Percentiles rank a stretch among this genome's conserved stretches.
Evolutionary conservation across 139 green algal genomes (phyloP).

Genomic region (Chlorella sp.): DNA sequence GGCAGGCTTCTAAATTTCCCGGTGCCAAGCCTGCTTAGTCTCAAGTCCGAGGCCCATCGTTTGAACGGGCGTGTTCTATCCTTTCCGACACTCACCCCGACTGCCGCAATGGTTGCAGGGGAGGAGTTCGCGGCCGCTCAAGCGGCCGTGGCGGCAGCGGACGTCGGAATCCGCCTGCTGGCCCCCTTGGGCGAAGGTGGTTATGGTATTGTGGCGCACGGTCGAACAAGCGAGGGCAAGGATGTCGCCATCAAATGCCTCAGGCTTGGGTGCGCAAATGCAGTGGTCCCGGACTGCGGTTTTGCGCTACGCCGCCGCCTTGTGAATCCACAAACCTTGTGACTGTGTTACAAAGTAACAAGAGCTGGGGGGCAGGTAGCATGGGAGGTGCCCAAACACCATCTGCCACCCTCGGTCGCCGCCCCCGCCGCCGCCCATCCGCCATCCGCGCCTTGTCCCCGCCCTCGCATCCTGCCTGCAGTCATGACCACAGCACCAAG

Average conservation of each 20-base stretch:
- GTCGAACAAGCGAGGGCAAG: not conserved
- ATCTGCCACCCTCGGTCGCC: not conserved
- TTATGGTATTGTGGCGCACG: not conserved
- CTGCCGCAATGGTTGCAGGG: too few species aligned
- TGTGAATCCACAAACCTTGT: too few species aligned
- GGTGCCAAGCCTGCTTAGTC: not conserved
- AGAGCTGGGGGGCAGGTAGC: not conserved
- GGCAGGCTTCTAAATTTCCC: not conserved
- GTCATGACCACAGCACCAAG: not conserved
- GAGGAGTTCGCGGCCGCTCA: not conserved
- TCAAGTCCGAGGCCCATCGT: too few species aligned
- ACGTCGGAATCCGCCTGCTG: not conserved
- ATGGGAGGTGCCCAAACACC: too few species aligned
- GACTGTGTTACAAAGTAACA: too few species aligned
- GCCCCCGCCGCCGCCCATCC: not conserved
- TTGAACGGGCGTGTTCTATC: too few species aligned
- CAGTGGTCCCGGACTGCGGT: too few species aligned
- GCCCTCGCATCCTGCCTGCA: not conserved
- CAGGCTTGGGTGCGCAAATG: not conserved
- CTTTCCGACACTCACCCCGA: too few species aligned
- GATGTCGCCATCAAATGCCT: slow-evolving; percentile 1
- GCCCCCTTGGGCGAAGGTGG: not conserved
- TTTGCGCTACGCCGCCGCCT: too few species aligned
- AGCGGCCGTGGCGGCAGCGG: not conserved
- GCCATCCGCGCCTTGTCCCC: not conserved